Conservation (phyloP, 129 eudicot genomes). For the Flaveria sonorensis region DNA sequence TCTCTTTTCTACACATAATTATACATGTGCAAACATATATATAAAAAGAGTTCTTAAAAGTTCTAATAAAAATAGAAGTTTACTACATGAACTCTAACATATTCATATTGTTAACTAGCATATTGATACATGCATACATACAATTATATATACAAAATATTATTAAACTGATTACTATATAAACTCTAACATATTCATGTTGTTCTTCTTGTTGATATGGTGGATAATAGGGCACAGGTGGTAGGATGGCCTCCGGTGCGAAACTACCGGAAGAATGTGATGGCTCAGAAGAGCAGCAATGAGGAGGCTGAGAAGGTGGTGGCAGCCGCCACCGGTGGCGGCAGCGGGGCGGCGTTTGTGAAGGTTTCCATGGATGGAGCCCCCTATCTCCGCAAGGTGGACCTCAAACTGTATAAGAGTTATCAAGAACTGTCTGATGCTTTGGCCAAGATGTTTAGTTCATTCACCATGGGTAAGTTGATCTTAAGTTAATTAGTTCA, state of each 20-base stretch:
- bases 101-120: too few species aligned
- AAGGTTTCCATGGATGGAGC: slow-evolving; percentile 98
- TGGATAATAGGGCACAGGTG: slow-evolving; percentile 68
- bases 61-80: too few species aligned
- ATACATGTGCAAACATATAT: too few species aligned
- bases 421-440: slow-evolving; percentile 88
- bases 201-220: too few species aligned
- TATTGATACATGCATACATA: too few species aligned
- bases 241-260: slow-evolving; percentile 99
- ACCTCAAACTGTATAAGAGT: slow-evolving; percentile 72
- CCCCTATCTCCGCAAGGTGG: slow-evolving; percentile 92
- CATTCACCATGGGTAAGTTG: slow-evolving; percentile 77
- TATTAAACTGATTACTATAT: background rate
- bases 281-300: slow-evolving; percentile 66
- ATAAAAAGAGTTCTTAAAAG: too few species aligned
- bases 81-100: too few species aligned
- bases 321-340: slow-evolving; percentile 27
- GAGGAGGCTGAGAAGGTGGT: slow-evolving; percentile 50
- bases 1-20: too few species aligned
- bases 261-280: slow-evolving; percentile 76
- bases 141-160: background rate
- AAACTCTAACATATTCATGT: too few species aligned
- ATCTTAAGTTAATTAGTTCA: background rate
- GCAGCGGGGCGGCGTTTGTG: slow-evolving; percentile 56
- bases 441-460: slow-evolving; percentile 91